Evolutionary conservation across 306 rosid genomes (phyloP), one percentile per base, ranked within the genome.

Genomic region (Trifolium pratense): DNA sequence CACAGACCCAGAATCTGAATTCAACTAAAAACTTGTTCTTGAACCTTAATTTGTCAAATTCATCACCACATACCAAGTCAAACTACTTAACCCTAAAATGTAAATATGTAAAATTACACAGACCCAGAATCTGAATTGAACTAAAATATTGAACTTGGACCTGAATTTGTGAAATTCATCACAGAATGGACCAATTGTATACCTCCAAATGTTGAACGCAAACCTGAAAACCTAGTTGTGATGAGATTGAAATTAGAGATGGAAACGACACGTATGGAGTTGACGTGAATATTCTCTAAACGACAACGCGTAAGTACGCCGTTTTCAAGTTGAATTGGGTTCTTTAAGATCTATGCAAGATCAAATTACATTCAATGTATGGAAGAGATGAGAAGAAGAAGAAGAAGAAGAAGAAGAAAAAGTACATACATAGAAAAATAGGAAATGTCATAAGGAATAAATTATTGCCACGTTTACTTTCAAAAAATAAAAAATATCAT

Each of bases 331-430:
- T 58, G 40, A 26, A 26, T n/a, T 58, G 39, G 11, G 17, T 26
- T 58, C 65, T 29, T 59, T 3, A 59, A 59, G 40, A 59, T 59
- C 65, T 59, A 29, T 59, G 40, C 12, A 29, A 59, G 20, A 25
- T 25, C 63, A 14, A 1, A 59, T 59, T 5, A 29, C 18, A 11
- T 59, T 59, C 1, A 14, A 14, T 18, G 5, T 11, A 1, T 1
- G 12, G 15, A 31, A 59, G 40, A 59, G 66, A 59, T 15, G 29
- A 29, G 31, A 39, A 29, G 32, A 8, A 59, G 7, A 26, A 59
- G 3, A 7, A 18, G 26, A n/a, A n/a, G n/a, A n/a, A 29, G 31
- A 39, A 29, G 32, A 8, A 59, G 7, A 26, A 59, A 7, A 7
- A 18, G 26, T n/a, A n/a, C n/a, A n/a, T 20, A 9, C 9, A n/a